Base-by-base conservation (phyloP, 2,329 filamentous ascomycete species). In the Pseudocercospora cruenta region DNA sequence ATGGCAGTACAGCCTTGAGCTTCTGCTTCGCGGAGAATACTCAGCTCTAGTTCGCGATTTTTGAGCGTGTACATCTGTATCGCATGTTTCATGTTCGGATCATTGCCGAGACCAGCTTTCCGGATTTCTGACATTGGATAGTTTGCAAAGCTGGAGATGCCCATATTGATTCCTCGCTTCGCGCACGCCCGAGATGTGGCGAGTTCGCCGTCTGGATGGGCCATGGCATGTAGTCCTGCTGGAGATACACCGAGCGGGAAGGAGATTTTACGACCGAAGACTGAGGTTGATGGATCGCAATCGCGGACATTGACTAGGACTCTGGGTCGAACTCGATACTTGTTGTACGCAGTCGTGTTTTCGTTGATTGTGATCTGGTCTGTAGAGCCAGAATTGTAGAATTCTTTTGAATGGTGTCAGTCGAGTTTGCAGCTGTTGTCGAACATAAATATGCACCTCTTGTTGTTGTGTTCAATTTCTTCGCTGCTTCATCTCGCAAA, bases 341-440 rank as follows among this genome's bases (percentile, higher is more conserved):
- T 77, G 68, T 82, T 78, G 74, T 81, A 87, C 1, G 85, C 84
- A 0, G 78, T 78, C 60, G 82, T 78, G 64, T 88, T 88, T 61
- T 86, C 85, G 22, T 75, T 74, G n/a, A 87, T 74, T 14, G 84
- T 86, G 61, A 83, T 76, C 24, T 85, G 77, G 67, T 86, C 84
- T 77, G 86, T 86, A 4, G 85, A 83, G 5, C 45, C 85, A 66
- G 83, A 85, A 71, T 87, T 87, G 74, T 83, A 87, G 75, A 86
- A 87, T 59, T 86, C 85, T 81, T 66, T 26, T 28, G n/a, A 49
- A 5, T 5, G n/a, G 14, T 36, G 33, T 36, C 33, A 36, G 33
- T 36, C 33, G 33, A 16, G 12, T 64, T 67, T 60, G n/a, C 62
- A 36, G 33, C 33, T 36, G 12, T 36, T 36, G 33, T 36, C 5